Evolutionary conservation across 192 early-diverging fungal genomes (phyloP).

Genomic region (Backusella tarrabulga): DNA sequence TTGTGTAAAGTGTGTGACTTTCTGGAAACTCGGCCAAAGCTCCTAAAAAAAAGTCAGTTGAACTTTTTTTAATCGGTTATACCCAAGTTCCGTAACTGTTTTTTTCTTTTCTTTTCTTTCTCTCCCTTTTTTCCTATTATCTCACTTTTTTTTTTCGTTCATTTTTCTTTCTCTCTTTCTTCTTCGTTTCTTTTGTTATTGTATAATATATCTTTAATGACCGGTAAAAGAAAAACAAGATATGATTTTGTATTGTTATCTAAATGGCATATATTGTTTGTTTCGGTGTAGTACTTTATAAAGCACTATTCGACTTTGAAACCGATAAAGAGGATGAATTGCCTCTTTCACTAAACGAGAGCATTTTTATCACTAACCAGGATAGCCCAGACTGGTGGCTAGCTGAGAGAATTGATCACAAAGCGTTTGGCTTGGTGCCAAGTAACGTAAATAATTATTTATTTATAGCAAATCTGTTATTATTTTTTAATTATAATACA

Average conservation of each 20-base stretch:
- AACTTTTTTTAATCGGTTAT: background rate
- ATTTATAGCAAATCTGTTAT: background rate
- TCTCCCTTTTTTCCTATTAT: background rate
- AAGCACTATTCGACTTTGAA: constrained; percentile 44
- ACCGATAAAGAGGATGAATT: constrained; percentile 67
- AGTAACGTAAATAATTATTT: constrained; percentile 38
- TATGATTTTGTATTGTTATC: background rate
- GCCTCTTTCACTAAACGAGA: constrained; percentile 51
- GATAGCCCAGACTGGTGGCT: constrained; percentile 52
- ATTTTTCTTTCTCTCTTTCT: background rate
- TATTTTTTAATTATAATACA: background rate
- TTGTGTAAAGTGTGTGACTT: background rate
- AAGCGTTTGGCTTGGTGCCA: constrained; percentile 41
- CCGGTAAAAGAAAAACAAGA: background rate
- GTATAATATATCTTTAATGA: background rate
- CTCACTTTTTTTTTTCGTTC: background rate
- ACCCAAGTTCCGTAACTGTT: background rate
- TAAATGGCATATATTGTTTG: background rate
- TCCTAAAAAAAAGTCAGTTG: background rate
- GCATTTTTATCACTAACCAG: constrained; percentile 53
- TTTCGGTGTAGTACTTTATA: constrained; percentile 21
- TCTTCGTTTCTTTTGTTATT: background rate
- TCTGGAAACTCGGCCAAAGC: background rate
- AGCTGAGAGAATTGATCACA: constrained; percentile 37
- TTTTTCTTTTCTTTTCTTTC: background rate